Base-by-base conservation (phyloP, 495 filamentous ascomycete genomes). In the Penicillium lividum region DNA sequence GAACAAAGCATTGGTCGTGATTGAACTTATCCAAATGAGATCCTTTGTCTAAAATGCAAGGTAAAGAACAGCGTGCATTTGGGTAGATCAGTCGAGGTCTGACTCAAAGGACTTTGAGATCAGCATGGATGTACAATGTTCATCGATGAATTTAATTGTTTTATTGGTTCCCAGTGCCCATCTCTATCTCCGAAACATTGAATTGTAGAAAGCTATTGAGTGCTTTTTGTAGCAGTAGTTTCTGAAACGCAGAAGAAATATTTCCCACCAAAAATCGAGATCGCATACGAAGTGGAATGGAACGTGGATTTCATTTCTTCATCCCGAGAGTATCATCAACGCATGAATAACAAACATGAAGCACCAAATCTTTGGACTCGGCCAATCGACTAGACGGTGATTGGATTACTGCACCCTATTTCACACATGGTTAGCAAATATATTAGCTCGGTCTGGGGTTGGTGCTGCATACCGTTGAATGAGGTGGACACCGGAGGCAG, bases 401-500 rank as follows among this genome's bases (percentile, higher is more conserved):
- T 13, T 4, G 7, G 34, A 45, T 68, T 66, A 74, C 61, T 75
- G 67, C n/a, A 77, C 59, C 25, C 75, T 77, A 51, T 65, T 56
- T 30, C 29, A 47, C 3, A 2, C 10, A 38, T 7, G 27, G 46
- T 70, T 59, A 72, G 63, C 46, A 53, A 34, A 1, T 45, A 31
- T 9, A 7, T 4, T 3, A 8, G 8, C 38, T 11, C n/a, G 10
- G 15, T 15, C n/a, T 36, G 13, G 27, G 31, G 4, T 8, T 9
- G 13, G 29, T 28, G 5, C 7, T 58, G 73, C 83, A 51, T 80
- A 96, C 92, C 92, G 87, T 75, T 98, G 86, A 70, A 98, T 98
- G 73, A 98, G 82, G 80, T 98, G 94, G 59, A 97, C 77, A 3
- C 94, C 94, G 27, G 91, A 96, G n/a, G 91, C 91, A 4, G 93